phyloP scores from a whole-genome alignment of 78 protist species.

The Planoprotostelium fungivorum region DNA sequence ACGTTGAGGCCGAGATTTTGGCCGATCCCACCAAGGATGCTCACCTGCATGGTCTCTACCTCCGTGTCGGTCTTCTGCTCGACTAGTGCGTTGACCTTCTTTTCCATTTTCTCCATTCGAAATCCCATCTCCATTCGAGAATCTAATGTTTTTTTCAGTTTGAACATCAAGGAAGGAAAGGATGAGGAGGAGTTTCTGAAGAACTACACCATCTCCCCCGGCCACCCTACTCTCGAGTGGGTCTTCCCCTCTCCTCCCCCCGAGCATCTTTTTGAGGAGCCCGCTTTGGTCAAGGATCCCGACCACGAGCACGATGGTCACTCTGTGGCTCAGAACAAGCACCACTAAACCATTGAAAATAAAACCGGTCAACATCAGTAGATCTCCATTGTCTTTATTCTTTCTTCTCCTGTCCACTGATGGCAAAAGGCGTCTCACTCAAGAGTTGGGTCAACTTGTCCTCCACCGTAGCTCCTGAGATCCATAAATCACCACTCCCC shows the following conservation, averaged over 20 bases:
- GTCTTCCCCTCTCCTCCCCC: neutral
- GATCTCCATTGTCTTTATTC: too few species aligned
- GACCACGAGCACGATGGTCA: neutral
- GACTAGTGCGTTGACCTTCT: neutral
- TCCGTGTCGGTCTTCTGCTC: neutral
- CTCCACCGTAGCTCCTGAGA: neutral
- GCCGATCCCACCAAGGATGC: neutral
- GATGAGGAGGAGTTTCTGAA: neutral
- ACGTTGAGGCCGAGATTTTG: neutral
- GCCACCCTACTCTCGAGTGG: neutral
- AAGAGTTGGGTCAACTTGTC: neutral
- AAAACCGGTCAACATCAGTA: too few species aligned
- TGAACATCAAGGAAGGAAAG: neutral
- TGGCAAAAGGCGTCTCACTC: neutral
- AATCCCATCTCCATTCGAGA: neutral
- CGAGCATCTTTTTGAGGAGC: neutral
- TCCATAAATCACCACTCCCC: neutral
- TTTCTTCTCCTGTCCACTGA: too few species aligned
- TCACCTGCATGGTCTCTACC: neutral
- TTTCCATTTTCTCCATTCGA: neutral
- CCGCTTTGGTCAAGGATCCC: neutral
- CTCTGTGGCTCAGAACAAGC: neutral
- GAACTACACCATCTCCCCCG: neutral
- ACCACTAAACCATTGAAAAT: neutral
- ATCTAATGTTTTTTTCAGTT: neutral